phyloP scores from a whole-genome alignment of 495 filamentous ascomycete genomes.

The Collariella sp. region DNA sequence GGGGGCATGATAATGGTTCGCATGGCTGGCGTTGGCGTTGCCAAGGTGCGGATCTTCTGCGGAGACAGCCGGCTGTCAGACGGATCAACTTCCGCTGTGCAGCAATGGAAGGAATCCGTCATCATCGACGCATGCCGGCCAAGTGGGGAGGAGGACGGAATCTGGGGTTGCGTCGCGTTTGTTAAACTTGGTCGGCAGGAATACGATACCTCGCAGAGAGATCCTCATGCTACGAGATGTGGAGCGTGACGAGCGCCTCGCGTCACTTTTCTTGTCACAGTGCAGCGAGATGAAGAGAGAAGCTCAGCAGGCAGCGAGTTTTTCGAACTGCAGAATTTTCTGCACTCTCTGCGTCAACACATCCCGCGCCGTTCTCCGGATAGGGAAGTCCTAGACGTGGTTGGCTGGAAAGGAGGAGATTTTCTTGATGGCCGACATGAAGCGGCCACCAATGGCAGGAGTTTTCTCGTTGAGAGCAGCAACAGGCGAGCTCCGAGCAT shows the following conservation, averaged over 20 bases:
- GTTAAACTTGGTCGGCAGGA: background rate
- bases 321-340: background rate
- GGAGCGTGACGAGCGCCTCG: background rate
- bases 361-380: conserved; percentile 4
- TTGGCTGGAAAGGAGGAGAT: background rate
- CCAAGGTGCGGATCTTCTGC: background rate
- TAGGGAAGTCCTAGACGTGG: conserved; percentile 5
- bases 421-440: background rate
- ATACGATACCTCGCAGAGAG: background rate
- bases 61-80: background rate
- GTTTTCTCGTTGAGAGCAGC: too few relatives aligned
- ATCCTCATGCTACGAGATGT: background rate
- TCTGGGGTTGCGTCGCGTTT: conserved; percentile 8
- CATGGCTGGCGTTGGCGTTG: background rate
- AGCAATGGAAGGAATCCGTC: background rate
- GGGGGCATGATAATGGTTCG: background rate
- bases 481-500: too few relatives aligned
- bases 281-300: background rate
- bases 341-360: background rate
- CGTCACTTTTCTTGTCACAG: background rate
- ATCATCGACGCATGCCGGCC: conserved; percentile 2
- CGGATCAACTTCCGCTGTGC: background rate
- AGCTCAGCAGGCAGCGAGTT: background rate
- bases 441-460: too few relatives aligned
- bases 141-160: background rate